Evolutionary conservation across 305 asterid species (phyloP).

Genomic region (Fraxinus sp.): DNA sequence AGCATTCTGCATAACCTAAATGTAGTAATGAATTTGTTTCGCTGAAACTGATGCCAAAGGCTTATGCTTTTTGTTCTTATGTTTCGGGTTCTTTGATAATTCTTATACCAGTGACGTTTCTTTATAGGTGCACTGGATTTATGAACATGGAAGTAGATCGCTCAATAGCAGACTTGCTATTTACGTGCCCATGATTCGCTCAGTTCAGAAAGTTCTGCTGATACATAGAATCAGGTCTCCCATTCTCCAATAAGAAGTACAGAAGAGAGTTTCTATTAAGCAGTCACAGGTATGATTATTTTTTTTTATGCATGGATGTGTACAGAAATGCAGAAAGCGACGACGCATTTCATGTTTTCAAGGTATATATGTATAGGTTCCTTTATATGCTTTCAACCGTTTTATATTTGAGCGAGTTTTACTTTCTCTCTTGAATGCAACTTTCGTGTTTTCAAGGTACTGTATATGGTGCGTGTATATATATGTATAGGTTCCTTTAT

Average conservation of each 20-base stretch:
- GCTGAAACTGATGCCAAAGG: background rate
- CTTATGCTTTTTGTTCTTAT: background rate
- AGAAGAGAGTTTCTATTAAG: conserved; percentile 11
- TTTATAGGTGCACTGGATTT: conserved; percentile 44
- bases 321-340: background rate
- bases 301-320: background rate
- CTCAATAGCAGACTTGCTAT: conserved; percentile 78
- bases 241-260: conserved; percentile 22
- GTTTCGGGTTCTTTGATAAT: background rate
- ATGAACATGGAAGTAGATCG: conserved; percentile 82
- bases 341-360: background rate
- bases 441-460: background rate
- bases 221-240: conserved; percentile 10
- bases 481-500: background rate
- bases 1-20: background rate
- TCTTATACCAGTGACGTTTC: conserved; percentile 15
- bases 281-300: background rate
- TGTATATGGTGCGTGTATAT: background rate
- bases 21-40: background rate
- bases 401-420: background rate
- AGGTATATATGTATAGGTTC: background rate
- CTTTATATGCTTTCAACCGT: background rate
- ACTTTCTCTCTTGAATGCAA: background rate
- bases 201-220: conserved; percentile 24
- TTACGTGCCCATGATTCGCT: conserved; percentile 38